phyloP scores from a whole-genome alignment of 306 rosid species.

The Fagus sylvatica region DNA sequence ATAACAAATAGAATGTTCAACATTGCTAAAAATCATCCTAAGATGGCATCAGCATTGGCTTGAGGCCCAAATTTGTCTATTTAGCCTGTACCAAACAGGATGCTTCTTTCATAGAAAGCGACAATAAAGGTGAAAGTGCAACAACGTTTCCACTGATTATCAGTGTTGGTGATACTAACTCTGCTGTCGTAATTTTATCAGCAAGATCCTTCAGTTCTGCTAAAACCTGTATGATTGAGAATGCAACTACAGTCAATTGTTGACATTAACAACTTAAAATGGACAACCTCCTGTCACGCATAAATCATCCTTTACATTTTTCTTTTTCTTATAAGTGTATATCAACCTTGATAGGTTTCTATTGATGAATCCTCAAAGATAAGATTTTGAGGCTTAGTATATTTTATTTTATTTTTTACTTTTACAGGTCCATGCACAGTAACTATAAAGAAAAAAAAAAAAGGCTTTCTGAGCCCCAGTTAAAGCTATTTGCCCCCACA shows the following conservation, averaged over 20 bases:
- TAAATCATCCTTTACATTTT: no score
- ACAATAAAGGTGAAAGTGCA: constrained; percentile 82
- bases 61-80: constrained; percentile 13
- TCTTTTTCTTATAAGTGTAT: neutral
- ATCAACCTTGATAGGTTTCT: neutral
- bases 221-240: constrained; percentile 65
- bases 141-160: constrained; percentile 90
- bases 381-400: neutral
- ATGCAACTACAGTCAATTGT: constrained; percentile 20
- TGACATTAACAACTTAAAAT: constrained; percentile 4
- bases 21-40: neutral
- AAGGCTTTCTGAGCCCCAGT: neutral
- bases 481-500: neutral
- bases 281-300: no score
- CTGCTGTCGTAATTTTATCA: constrained; percentile 51
- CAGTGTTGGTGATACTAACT: constrained; percentile 80
- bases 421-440: neutral
- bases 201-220: constrained; percentile 78
- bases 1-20: neutral
- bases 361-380: neutral
- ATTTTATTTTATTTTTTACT: neutral
- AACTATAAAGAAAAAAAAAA: neutral
- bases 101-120: constrained; percentile 47
- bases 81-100: constrained; percentile 48
- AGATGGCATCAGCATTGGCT: neutral